Evolutionary conservation across 1,284 basidiomycete species (phyloP).

Genomic region (Puccinia horiana): DNA sequence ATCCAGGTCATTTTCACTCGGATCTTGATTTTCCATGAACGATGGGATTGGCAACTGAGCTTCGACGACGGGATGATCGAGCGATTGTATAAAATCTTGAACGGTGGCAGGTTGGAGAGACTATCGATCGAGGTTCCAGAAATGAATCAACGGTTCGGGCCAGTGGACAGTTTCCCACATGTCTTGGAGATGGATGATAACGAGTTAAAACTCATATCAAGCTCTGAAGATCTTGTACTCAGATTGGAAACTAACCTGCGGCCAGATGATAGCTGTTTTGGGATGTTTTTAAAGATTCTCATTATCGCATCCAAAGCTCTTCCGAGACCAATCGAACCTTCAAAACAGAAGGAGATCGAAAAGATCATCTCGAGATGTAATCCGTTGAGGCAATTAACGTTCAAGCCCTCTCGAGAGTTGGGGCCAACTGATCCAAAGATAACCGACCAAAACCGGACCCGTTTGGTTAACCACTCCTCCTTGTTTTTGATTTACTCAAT

Average conservation of each 20-base stretch:
- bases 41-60: conserved; percentile 36
- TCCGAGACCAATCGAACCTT: conserved; percentile 2
- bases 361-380: conserved; percentile 31
- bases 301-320: conserved; percentile 20
- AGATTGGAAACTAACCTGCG: conserved; percentile 1
- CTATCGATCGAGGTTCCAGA: conserved; percentile 19
- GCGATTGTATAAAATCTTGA: conserved; percentile 34
- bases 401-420: conserved; percentile 10
- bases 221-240: conserved; percentile 15
- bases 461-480: conserved; percentile 22
- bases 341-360: conserved; percentile 18
- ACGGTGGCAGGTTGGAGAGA: conserved; percentile 12
- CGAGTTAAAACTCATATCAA: neutral
- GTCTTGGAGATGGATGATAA: conserved; percentile 13
- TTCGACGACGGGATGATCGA: conserved; percentile 45
- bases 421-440: conserved; percentile 13
- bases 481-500: conserved; percentile 29
- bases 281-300: conserved; percentile 44
- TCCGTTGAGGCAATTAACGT: conserved; percentile 9
- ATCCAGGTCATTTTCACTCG: conserved; percentile 26
- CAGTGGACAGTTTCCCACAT: conserved; percentile 24
- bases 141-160: conserved; percentile 18
- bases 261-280: conserved; percentile 36
- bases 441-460: conserved; percentile 12
- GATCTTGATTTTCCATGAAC: conserved; percentile 32